A percentile compares a stretch with the other conserved stretches of the same genome.
phyloP scores from a whole-genome alignment of 2,329 filamentous ascomycete species.

The Emergomyces orientalis region DNA sequence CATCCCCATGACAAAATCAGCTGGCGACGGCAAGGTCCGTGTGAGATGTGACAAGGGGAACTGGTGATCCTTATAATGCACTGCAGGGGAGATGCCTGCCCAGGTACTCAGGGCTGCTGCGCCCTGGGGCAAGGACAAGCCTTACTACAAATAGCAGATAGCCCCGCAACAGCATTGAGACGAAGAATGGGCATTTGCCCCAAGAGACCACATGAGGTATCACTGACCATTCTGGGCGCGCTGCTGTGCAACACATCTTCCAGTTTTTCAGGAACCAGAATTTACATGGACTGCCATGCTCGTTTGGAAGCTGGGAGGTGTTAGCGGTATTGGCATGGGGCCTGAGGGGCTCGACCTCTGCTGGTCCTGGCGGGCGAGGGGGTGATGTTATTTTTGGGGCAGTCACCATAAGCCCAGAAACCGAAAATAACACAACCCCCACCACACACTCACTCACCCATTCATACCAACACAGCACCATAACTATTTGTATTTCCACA shows the following conservation, averaged over 20 bases:
- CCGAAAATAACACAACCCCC: not conserved
- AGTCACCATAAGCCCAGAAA: not conserved
- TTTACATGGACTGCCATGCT: not conserved
- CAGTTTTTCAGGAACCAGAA: not conserved
- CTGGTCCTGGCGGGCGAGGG: too few relatives aligned
- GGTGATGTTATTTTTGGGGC: not conserved
- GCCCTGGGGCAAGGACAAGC: too few relatives aligned
- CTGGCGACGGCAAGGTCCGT: not conserved
- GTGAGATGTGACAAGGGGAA: not conserved
- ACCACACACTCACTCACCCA: not conserved
- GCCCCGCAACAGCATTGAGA: too few relatives aligned
- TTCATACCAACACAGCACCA: not conserved
- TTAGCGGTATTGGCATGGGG: not conserved
- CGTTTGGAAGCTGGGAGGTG: not conserved
- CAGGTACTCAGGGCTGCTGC: too few relatives aligned
- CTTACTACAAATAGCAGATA: too few relatives aligned
- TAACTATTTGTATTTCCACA: not conserved
- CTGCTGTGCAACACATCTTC: not conserved
- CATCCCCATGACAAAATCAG: conserved; percentile 5
- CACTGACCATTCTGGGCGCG: not conserved
- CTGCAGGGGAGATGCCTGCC: too few relatives aligned
- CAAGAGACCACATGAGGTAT: not conserved
- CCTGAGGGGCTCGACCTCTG: too few relatives aligned
- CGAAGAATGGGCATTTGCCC: not conserved
- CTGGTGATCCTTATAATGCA: not conserved